Evolutionary conservation across 495 filamentous ascomycete genomes (phyloP), one percentile per base, ranked within the genome.

Genomic region (Xylona heveae): DNA sequence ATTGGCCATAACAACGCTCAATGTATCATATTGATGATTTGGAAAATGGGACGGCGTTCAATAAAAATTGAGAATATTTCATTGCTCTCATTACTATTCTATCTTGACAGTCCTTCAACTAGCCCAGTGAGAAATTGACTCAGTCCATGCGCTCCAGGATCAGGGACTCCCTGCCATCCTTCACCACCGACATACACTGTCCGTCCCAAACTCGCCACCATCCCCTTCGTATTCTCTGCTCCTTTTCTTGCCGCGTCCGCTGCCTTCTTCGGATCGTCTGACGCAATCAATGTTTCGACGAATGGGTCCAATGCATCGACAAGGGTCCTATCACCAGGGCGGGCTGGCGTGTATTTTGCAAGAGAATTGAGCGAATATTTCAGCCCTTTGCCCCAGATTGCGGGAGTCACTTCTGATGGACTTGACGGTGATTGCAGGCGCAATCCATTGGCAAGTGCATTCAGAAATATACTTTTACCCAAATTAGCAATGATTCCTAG

Each of bases 141-240:
- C 42, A 92, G 54, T 24, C 80, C 90, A 61, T 68, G 76, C 16
- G 88, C 88, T 5, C 88, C 88, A 1, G 88, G 88, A 52, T 97
- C 88, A 6, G 85, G 83, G 5, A 94, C 69, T 42, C 79, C 66
- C 42, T 78, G 66, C 43, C 63, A 78, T 0, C 72, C 74, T 33
- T 75, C 62, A n/a, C 83, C 74, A 24, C 82, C 84, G 37, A 97
- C 73, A 55, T 97, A 97, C 9, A 94, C 85, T 5, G 76, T 72
- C 37, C 88, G 61, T 4, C 88, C 88, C 18, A 97, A 53, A 42
- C 70, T 84, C 21, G 88, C 78, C 48, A 68, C 70, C 88, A 97
- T 93, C 10, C 74, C 77, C 56, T 77, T 90, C 22, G 88, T 95
- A 2, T 61, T 64, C 31, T 84, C 74, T 3, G 84, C 79, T 0